Evolutionary conservation across 1,284 basidiomycete genomes (phyloP), one percentile per base, ranked within the genome.

Genomic region (Grifola frondosa): DNA sequence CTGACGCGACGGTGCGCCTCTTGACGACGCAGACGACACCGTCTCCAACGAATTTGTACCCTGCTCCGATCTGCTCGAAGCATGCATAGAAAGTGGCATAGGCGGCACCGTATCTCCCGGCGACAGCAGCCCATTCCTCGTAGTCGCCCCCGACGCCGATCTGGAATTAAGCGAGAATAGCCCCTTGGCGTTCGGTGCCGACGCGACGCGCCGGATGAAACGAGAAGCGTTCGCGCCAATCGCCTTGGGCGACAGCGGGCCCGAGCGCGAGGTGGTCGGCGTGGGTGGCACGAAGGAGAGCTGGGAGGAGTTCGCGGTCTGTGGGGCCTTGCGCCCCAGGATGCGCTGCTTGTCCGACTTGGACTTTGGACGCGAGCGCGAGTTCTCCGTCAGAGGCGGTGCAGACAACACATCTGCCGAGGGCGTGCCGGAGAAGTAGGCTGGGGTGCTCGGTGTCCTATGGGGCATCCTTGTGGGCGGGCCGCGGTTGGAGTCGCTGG

Each of bases 151-250:
- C 12, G 73, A 67, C 39, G 74, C 58, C 35, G 76, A 73, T 41
- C 74, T 75, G 31, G 77, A 73, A 44, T 73, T 67, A 33, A 80
- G 67, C 35, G 77, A 72, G 63, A 96, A 94, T 16, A 97, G 73
- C 30, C 87, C 88, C 65, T 98, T 99, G 35, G 93, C 87, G 63
- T 98, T 98, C 2, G 96, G 96, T 2, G 95, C 95, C 17, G 93
- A 97, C 2, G 95, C 93, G 32, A 98, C 96, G 29, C 96, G 84
- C 37, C 96, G 84, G 29, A 99, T 82, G 66, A 97, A 93, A 22
- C 92, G 82, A 37, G 85, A 78, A 7, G 90, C 87, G 1, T 81
- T 80, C 13, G 81, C 80, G 33, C 80, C 70, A 64, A 88, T 74
- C 13, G 75, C 71, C 58, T 77, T 83, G 26, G 85, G 80, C 7